Percentiles rank a stretch among this genome's conserved stretches.
These are phyloP conservation scores for Populus davidiana DNA, from an alignment of 345 rosid genomes.

Conservation along the genomic window DNA sequence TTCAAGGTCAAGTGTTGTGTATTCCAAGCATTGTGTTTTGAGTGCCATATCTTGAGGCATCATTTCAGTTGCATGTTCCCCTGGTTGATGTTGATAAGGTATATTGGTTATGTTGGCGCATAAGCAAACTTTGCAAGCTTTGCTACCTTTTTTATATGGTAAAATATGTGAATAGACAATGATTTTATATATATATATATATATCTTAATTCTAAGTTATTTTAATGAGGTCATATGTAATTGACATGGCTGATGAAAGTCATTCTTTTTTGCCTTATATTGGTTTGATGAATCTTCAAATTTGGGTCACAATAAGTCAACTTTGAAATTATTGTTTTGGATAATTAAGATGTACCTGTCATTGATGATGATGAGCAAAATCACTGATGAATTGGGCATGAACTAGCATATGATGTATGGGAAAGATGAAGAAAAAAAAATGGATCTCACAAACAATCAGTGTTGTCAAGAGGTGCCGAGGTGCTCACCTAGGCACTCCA, in stretches of 20 bases:
- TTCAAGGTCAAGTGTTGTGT: no score
- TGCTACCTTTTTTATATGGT: neutral
- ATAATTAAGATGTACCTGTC: no score
- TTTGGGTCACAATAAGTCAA: neutral
- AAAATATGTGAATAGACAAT: neutral
- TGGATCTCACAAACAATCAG: neutral
- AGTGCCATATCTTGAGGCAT: slow-evolving; percentile 16
- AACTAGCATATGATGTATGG: neutral
- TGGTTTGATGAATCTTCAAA: neutral
- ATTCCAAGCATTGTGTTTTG: no score
- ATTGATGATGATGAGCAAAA: neutral
- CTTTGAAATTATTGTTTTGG: neutral
- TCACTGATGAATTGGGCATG: neutral
- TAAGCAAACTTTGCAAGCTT: neutral
- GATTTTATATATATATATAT: no score
- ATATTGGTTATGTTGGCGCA: slow-evolving; percentile 7
- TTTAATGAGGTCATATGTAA: neutral
- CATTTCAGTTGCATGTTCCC: slow-evolving; percentile 75
- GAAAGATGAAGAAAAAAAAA: neutral
- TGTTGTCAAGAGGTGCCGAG: neutral
- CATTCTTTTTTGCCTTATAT: neutral
- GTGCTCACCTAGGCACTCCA: no score
- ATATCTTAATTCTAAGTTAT: neutral
- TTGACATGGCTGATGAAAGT: neutral
- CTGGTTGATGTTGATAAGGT: slow-evolving; percentile 98